phyloP scores from a whole-genome alignment of 208 protist species.

The Leishmania mexicana region DNA sequence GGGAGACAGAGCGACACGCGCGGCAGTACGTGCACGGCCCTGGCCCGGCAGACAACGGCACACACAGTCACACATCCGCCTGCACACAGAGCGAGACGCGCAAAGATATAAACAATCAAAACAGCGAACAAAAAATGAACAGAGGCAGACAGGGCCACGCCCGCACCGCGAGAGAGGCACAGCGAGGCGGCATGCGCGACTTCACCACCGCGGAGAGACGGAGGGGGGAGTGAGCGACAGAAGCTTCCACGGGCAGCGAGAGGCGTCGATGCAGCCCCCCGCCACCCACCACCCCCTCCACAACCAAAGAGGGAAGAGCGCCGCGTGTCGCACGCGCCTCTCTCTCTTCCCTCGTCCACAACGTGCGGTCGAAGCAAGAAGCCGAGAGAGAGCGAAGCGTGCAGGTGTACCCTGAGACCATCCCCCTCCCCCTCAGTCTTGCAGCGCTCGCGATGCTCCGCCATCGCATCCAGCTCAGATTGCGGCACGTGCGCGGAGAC shows the following conservation, averaged over 20 bases:
- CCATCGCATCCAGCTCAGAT: neutral
- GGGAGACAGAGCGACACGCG: neutral
- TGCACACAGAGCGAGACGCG: neutral
- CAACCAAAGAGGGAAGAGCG: neutral
- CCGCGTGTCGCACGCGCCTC: neutral
- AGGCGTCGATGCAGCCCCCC: neutral
- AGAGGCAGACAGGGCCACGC: neutral
- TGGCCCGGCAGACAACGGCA: no score
- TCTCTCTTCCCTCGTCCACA: neutral
- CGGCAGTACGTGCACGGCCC: neutral
- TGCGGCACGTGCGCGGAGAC: neutral
- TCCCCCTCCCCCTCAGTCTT: neutral
- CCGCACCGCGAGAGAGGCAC: neutral
- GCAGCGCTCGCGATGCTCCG: neutral
- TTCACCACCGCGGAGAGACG: neutral
- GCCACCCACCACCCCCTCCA: neutral
- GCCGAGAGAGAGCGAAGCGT: neutral
- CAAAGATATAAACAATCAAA: neutral
- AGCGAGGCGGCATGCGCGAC: neutral
- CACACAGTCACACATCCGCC: no score
- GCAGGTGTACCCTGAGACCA: rapidly evolving
- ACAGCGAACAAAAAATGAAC: neutral
- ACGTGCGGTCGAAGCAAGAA: neutral
- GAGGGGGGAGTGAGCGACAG: neutral
- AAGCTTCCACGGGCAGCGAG: neutral